Conservation (phyloP, 2,329 filamentous ascomycete species). For the Zarea fungicola region DNA sequence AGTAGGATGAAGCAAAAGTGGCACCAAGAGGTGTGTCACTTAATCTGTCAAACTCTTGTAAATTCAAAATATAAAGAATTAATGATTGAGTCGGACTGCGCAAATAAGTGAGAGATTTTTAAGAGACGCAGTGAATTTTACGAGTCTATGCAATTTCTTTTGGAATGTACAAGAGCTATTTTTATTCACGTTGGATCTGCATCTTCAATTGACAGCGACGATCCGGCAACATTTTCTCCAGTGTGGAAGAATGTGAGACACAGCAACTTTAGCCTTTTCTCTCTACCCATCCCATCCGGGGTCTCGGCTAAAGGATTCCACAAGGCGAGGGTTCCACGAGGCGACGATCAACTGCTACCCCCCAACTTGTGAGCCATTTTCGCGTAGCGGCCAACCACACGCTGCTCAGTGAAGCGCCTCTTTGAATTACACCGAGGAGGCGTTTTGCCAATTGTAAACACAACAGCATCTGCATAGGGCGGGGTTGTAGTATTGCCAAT, state of each 20-base stretch:
- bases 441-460: too few relatives aligned
- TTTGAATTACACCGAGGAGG: too few relatives aligned
- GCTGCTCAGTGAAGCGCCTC: too few relatives aligned
- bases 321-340: too few relatives aligned
- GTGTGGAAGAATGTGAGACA: slow-evolving; percentile 3
- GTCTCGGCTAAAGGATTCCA: too few relatives aligned
- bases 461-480: too few relatives aligned
- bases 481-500: too few relatives aligned
- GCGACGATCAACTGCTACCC: too few relatives aligned
- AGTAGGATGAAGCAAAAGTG: neutral
- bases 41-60: slow-evolving; percentile 1
- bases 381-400: too few relatives aligned
- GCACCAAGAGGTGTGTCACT: neutral
- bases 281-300: neutral
- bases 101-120: neutral
- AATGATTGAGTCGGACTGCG: neutral
- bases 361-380: too few relatives aligned
- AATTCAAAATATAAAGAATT: slow-evolving; percentile 3
- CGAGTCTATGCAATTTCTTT: neutral
- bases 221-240: neutral
- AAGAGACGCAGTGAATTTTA: neutral
- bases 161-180: neutral
- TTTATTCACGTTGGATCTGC: neutral
- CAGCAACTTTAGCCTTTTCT: too few relatives aligned
- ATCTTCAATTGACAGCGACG: neutral